These are phyloP conservation scores for Rubroboletus satanas DNA, from an alignment of 768 basidiomycete genomes.

Conservation along the genomic window DNA sequence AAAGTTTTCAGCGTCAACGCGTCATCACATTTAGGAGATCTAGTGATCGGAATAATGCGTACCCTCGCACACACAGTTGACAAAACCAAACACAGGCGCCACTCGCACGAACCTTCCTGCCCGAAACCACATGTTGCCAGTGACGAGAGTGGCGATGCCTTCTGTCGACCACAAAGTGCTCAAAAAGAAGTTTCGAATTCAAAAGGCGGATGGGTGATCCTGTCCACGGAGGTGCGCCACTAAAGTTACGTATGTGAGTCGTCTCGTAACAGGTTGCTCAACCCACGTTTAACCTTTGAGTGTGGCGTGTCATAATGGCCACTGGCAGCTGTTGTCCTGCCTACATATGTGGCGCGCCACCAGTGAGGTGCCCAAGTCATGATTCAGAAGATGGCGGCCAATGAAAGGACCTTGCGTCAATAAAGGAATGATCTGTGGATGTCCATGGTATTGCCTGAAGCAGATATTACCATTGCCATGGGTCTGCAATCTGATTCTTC, in stretches of 20 bases:
- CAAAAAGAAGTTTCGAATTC: not conserved
- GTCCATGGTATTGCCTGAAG: not conserved
- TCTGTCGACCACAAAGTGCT: conserved; percentile 8
- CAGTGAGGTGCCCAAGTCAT: conserved; percentile 5
- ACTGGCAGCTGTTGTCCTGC: not conserved
- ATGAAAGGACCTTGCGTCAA: not conserved
- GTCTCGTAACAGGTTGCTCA: conserved; percentile 4
- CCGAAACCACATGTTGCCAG: conserved; percentile 25
- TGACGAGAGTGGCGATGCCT: conserved; percentile 16
- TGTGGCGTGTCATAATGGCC: conserved; percentile 7
- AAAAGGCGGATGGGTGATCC: not conserved
- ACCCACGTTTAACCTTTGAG: not conserved
- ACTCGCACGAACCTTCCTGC: conserved; percentile 17
- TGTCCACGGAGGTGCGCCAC: conserved; percentile 19
- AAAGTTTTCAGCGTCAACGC: conserved; percentile 10
- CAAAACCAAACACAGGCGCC: conserved; percentile 9
- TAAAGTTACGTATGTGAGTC: conserved; percentile 17
- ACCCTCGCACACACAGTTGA: not conserved
- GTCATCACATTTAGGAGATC: conserved; percentile 4
- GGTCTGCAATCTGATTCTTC: conserved; percentile 6
- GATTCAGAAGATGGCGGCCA: not conserved
- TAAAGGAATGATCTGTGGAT: conserved; percentile 6
- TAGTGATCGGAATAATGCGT: not conserved
- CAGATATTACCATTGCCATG: not conserved
- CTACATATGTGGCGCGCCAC: conserved; percentile 15